Conservation (phyloP, 495 filamentous ascomycete genomes). For the Aspergillus sclerotioniger region DNA sequence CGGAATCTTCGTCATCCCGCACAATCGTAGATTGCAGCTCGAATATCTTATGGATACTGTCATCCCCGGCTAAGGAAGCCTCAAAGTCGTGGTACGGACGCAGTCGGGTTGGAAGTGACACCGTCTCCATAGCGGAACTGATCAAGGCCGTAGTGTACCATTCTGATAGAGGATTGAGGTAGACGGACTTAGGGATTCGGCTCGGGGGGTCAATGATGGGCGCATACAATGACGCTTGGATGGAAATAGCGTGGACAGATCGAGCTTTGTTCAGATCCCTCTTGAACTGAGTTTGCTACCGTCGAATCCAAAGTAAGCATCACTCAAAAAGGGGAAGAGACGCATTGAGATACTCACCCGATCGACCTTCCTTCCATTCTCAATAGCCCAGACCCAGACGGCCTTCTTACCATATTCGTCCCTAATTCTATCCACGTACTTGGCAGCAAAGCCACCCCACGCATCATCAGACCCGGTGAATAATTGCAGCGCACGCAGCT, state of each 20-base stretch:
- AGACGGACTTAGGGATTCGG: conserved; percentile 57
- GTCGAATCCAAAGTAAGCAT: not conserved
- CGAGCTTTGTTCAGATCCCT: conserved; percentile 67
- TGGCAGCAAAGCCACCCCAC: conserved; percentile 84
- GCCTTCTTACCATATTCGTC: conserved; percentile 89
- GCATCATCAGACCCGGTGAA: conserved; percentile 80
- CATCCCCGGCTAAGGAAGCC: conserved; percentile 66
- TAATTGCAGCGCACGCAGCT: conserved; percentile 83
- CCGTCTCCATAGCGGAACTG: conserved; percentile 73
- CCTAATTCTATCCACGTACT: conserved; percentile 75
- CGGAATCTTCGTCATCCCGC: conserved; percentile 15
- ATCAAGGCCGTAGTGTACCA: conserved; percentile 85
- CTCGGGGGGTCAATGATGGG: conserved; percentile 66
- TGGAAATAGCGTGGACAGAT: conserved; percentile 62
- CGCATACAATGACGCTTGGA: conserved; percentile 73
- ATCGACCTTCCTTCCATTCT: conserved; percentile 57
- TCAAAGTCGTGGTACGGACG: conserved; percentile 61
- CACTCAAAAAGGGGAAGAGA: conserved; percentile 8
- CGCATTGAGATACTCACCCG: conserved; percentile 47
- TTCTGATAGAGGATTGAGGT: conserved; percentile 60
- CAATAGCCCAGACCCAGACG: conserved; percentile 83
- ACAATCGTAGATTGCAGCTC: conserved; percentile 60
- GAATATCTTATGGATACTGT: conserved; percentile 75
- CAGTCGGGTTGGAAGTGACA: conserved; percentile 73
- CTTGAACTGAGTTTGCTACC: conserved; percentile 51